Evolutionary conservation across 164 flowering plant genomes (phyloP), one percentile per base, ranked within the genome.

Genomic region (Umbilicus rupestris): DNA sequence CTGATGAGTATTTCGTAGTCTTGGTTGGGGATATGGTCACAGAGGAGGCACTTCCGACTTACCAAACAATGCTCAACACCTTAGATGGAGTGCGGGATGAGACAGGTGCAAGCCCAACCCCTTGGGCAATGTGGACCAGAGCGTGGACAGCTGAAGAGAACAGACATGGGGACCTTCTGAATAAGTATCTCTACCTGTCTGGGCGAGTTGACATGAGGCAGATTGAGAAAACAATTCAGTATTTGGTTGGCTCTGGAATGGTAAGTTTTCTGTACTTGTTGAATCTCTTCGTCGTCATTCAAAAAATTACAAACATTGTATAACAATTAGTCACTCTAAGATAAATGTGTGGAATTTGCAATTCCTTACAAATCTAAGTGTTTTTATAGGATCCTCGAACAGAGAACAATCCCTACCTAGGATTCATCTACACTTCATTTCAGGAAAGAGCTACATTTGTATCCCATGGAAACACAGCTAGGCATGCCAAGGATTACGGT

Each of bases 391-490:
- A n/a, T n/a, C 82, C 83, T 0, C 81, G 79, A 17, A 80, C 83
- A 2, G 85, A 80, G 66, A 82, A 80, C 80, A 82, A 78, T 66
- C 85, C 85, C 5, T 82, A 80, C 64, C 50, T 78, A 72, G 83
- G 83, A 2, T 82, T 71, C 69, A 79, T 80, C 26, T 80, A 82
- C 82, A 82, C 85, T 29, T 80, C 85, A 6, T 82, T 80, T 69
- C 85, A 82, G 62, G 85, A 80, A 69, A 74, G 82, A 9, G 85
- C 83, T 29, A 80, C 85, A 3, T 82, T 82, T 69, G 68, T 80
- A 1, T 82, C 85, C 0, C 85, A 82, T 57, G 83, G 85, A 64
- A 82, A 82, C 85, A 82, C 85, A 28, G 83, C 85, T 0, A 75
- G 85, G 7, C 10, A 76, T 62, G 83, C 85, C 9, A 82, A 76